phyloP scores from a whole-genome alignment of 768 basidiomycete species.

The Pisolithus tinctorius region DNA sequence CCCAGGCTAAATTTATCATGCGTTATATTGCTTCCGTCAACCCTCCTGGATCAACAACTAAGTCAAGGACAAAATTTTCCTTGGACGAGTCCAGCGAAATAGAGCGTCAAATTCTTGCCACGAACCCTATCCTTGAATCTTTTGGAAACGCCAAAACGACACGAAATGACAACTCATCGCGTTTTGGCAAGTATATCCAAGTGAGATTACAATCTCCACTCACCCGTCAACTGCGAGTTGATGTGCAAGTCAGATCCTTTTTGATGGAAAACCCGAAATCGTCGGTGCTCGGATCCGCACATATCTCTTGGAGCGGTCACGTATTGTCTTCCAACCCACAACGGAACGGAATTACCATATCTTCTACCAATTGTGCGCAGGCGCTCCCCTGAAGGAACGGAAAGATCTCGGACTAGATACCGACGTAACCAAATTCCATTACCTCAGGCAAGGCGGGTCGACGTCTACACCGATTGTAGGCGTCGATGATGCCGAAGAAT shows the following conservation, averaged over 20 bases:
- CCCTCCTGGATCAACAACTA: conserved; percentile 57
- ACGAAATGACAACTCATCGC: conserved; percentile 96
- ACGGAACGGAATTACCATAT: conserved; percentile 99
- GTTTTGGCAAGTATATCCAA: conserved; percentile 99
- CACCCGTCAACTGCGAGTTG: conserved; percentile 5
- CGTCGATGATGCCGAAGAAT: conserved; percentile 96
- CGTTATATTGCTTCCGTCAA: conserved; percentile 98
- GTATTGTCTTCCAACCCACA: conserved; percentile 94
- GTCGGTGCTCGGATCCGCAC: conserved; percentile 99
- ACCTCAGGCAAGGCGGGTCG: conserved; percentile 89
- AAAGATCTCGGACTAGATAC: conserved; percentile 89
- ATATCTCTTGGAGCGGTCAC: conserved; percentile 94
- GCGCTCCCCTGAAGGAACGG: conserved; percentile 90
- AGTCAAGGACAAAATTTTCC: conserved; percentile 63
- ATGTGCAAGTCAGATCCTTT: conserved; percentile 66
- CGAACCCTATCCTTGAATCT: conserved; percentile 98
- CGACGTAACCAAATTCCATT: conserved; percentile 84
- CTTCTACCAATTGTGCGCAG: conserved; percentile 98
- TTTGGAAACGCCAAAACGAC: conserved; percentile 99
- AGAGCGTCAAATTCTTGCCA: conserved; percentile 94
- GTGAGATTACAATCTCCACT: conserved; percentile 24
- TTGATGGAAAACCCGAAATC: conserved; percentile 93
- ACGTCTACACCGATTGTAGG: conserved; percentile 80
- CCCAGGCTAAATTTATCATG: conserved; percentile 96
- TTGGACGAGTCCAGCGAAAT: conserved; percentile 89